Evolutionary conservation across 805 yeast genomes (phyloP).

Genomic region (Alloascoidea hylecoeti): DNA sequence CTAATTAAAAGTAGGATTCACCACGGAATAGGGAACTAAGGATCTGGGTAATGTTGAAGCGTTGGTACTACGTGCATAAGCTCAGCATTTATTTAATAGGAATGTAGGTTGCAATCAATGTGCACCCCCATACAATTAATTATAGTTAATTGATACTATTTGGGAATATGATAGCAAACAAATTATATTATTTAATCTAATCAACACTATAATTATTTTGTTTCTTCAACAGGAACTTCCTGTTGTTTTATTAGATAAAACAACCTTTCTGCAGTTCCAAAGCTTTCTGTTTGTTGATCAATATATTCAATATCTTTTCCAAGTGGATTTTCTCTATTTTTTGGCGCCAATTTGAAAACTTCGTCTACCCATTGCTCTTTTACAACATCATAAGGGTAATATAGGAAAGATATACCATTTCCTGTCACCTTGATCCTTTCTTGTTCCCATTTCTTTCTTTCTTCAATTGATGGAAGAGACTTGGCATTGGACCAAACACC

Average conservation of each 20-base stretch:
- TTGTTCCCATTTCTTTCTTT: conserved; percentile 29
- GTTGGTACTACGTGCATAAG: no score
- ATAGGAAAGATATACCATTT: conserved; percentile 33
- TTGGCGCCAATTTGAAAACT: neutral
- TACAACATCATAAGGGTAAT: conserved; percentile 7
- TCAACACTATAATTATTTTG: no score
- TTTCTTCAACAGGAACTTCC: neutral
- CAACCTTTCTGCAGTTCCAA: neutral
- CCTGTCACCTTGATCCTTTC: conserved; percentile 28
- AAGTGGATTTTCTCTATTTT: neutral
- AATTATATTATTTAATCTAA: no score
- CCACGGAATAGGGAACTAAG: no score
- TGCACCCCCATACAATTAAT: no score
- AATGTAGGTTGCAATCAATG: no score
- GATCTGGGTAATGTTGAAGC: no score
- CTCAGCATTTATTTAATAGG: no score
- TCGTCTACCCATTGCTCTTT: neutral
- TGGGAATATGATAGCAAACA: no score
- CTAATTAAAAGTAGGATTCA: no score
- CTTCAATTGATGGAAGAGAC: conserved; percentile 28
- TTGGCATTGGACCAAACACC: conserved; percentile 46
- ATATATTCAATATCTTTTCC: neutral
- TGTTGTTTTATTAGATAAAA: neutral
- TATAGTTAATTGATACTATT: no score
- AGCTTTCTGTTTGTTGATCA: neutral